phyloP scores from a whole-genome alignment of 495 filamentous ascomycete genomes.

The Copromyces sp. region DNA sequence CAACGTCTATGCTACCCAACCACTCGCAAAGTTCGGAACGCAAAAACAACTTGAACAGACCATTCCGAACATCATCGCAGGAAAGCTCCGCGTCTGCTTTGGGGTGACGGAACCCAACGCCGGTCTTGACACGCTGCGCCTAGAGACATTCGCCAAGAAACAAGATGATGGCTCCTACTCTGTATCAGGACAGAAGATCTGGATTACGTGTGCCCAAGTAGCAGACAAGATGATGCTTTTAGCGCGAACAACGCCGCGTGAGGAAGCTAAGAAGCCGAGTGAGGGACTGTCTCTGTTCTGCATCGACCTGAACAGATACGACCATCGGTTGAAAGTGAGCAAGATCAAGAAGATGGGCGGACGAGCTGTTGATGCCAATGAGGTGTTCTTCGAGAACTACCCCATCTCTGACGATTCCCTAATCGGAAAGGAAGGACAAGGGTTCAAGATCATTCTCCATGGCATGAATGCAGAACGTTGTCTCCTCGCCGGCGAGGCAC shows the following conservation, averaged over 20 bases:
- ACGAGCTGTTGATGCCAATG: conserved; percentile 69
- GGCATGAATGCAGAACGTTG: conserved; percentile 80
- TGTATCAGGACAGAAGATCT: conserved; percentile 69
- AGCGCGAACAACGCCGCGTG: conserved; percentile 58
- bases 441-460: conserved; percentile 68
- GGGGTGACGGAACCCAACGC: conserved; percentile 54
- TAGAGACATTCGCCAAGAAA: conserved; percentile 50
- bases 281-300: conserved; percentile 69
- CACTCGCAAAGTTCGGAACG: conserved; percentile 59
- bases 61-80: conserved; percentile 59
- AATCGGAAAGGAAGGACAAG: conserved; percentile 59
- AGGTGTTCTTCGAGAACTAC: conserved; percentile 76
- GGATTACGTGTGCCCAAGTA: conserved; percentile 73
- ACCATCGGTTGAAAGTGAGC: conserved; percentile 51
- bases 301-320: conserved; percentile 53
- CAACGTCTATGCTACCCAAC: conserved; percentile 67
- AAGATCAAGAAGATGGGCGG: conserved; percentile 78
- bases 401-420: conserved; percentile 46
- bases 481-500: conserved; percentile 64
- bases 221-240: conserved; percentile 69
- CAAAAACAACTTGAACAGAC: conserved; percentile 47
- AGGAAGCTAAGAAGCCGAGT: conserved; percentile 53
- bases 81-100: conserved; percentile 60
- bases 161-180: conserved; percentile 43
- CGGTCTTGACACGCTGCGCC: conserved; percentile 61